Percentiles rank a stretch among this genome's conserved stretches.
Conservation (phyloP, 495 filamentous ascomycete genomes). For the Aspergillus hancockii region DNA sequence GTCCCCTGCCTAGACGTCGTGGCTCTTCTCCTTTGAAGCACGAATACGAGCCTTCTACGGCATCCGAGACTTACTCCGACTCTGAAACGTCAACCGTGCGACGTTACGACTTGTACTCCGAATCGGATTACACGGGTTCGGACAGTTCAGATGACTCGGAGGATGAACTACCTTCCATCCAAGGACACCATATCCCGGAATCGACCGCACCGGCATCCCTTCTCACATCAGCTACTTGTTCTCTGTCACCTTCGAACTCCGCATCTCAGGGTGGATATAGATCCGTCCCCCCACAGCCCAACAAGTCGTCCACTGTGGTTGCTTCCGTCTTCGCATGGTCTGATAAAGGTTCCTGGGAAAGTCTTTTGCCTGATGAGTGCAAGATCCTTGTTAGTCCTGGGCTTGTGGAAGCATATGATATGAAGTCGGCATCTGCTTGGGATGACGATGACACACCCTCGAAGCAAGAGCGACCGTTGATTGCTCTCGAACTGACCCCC, state of each 20-base stretch:
- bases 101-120: slow-evolving; percentile 48
- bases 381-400: slow-evolving; percentile 81
- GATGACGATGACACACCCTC: slow-evolving; percentile 23
- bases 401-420: slow-evolving; percentile 78
- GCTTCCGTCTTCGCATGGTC: slow-evolving; percentile 87
- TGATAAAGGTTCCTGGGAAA: slow-evolving; percentile 78
- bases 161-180: slow-evolving; percentile 41
- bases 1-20: slow-evolving; percentile 58
- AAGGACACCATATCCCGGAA: slow-evolving; percentile 22
- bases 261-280: slow-evolving; percentile 68
- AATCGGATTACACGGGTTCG: slow-evolving; percentile 42
- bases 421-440: slow-evolving; percentile 44
- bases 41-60: slow-evolving; percentile 92
- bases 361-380: slow-evolving; percentile 71
- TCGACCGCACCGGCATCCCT: slow-evolving; percentile 29
- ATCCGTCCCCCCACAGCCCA: slow-evolving; percentile 54
- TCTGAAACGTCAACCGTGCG: slow-evolving; percentile 55
- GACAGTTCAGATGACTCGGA: slow-evolving; percentile 58
- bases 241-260: slow-evolving; percentile 73
- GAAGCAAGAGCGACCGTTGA: slow-evolving; percentile 57
- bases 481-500: slow-evolving; percentile 84
- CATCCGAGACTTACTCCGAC: slow-evolving; percentile 57
- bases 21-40: slow-evolving; percentile 96
- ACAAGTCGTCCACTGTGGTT: slow-evolving; percentile 63
- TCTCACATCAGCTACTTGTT: slow-evolving; percentile 43